These are phyloP conservation scores for Mallotus nudiflorus DNA, from an alignment of 345 rosid genomes.

Conservation along the genomic window DNA sequence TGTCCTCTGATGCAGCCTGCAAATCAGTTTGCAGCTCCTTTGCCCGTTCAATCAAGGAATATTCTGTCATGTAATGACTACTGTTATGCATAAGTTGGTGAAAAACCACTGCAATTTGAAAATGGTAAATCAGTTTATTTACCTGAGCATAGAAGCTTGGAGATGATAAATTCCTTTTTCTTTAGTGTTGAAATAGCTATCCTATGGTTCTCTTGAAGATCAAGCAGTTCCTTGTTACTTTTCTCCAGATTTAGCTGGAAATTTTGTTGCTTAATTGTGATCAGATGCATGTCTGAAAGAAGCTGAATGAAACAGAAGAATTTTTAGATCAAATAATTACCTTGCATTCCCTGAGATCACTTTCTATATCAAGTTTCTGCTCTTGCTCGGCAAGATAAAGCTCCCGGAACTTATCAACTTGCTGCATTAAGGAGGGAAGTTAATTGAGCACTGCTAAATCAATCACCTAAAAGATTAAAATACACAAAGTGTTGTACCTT, in stretches of 20 bases:
- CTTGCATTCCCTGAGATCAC: conserved; percentile 69
- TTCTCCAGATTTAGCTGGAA: conserved; percentile 60
- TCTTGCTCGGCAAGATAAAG: conserved; percentile 71
- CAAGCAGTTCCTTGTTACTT: conserved; percentile 54
- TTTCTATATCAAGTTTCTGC: conserved; percentile 57
- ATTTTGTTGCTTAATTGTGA: conserved; percentile 14
- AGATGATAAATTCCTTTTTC: conserved; percentile 61
- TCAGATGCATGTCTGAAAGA: conserved; percentile 11
- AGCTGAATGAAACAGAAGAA: conserved; percentile 4
- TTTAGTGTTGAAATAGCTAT: conserved; percentile 46
- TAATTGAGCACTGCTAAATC: not conserved
- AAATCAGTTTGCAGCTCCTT: conserved; percentile 66
- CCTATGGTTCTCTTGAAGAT: conserved; percentile 54
- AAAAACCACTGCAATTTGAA: not conserved
- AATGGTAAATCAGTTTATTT: conserved; percentile 12
- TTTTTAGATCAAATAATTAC: conserved; percentile 32
- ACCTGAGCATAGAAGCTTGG: conserved; percentile 67
- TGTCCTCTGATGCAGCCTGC: conserved; percentile 77
- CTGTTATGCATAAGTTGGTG: conserved; percentile 6
- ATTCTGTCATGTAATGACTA: conserved; percentile 46
- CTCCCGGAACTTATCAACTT: conserved; percentile 60
- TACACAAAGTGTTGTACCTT: conserved; percentile 42
- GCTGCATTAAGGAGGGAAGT: conserved; percentile 44
- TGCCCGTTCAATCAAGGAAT: conserved; percentile 55
- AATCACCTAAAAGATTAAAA: not conserved